phyloP scores from a whole-genome alignment of 495 filamentous ascomycete genomes.

The Penicillium diatomitis region DNA sequence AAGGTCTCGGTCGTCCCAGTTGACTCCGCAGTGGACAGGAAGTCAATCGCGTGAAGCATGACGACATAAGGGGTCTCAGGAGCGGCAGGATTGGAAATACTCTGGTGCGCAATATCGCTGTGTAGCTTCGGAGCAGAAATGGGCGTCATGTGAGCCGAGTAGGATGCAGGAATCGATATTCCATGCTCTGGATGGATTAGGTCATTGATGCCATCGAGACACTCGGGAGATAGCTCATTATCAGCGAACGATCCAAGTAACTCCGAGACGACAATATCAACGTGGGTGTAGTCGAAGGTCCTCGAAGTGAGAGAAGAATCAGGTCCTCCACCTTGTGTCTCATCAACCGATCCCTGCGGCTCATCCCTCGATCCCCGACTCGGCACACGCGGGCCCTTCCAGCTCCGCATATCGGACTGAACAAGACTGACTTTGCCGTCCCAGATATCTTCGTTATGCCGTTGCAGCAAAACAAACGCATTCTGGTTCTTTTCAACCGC shows the following conservation, averaged over 20 bases:
- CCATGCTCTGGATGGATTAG: slow-evolving; percentile 69
- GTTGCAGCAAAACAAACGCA: slow-evolving; percentile 82
- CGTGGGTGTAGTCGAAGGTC: slow-evolving; percentile 40
- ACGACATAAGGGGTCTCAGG: slow-evolving; percentile 86
- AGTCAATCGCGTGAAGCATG: slow-evolving; percentile 82
- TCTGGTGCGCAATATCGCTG: slow-evolving; percentile 61
- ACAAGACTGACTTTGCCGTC: slow-evolving; percentile 66
- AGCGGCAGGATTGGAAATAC: slow-evolving; percentile 53
- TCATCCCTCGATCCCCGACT: slow-evolving; percentile 4
- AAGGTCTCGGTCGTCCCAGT: slow-evolving; percentile 5
- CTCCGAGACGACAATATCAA: slow-evolving; percentile 92
- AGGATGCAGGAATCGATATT: slow-evolving; percentile 86
- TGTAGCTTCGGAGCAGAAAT: slow-evolving; percentile 83
- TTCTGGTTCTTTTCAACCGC: slow-evolving; percentile 98
- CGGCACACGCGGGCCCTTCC: slow-evolving; percentile 57
- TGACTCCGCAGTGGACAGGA: slow-evolving; percentile 45
- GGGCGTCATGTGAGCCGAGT: slow-evolving; percentile 84
- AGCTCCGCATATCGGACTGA: slow-evolving; percentile 94
- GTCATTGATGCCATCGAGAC: slow-evolving; percentile 80
- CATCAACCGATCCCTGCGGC: slow-evolving; percentile 17
- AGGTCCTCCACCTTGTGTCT: slow-evolving; percentile 16
- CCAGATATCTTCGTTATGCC: slow-evolving; percentile 76
- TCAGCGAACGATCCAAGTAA: slow-evolving; percentile 88
- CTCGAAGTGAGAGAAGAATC: no score
- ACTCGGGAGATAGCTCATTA: slow-evolving; percentile 86